Percentiles rank a stretch among this genome's conserved stretches.
phyloP scores from a whole-genome alignment of 805 yeast genomes.

The Pichia californica region DNA sequence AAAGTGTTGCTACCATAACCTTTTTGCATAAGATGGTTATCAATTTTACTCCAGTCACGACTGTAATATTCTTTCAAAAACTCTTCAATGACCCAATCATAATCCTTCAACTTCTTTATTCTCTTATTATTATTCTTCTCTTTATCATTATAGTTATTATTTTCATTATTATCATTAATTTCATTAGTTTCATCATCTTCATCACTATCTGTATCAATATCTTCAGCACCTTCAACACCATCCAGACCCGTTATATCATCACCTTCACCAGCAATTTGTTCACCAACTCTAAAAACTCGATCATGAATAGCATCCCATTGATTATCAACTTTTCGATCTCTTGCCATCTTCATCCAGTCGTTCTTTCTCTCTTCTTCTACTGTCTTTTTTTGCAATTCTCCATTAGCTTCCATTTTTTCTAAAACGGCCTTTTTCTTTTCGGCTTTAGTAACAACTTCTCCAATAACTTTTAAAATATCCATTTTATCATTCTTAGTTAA shows the following conservation, averaged over 20 bases:
- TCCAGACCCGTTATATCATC: constrained; percentile 17
- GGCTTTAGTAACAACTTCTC: constrained; percentile 33
- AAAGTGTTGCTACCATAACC: not conserved
- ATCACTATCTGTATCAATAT: not conserved
- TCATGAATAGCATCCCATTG: constrained; percentile 43
- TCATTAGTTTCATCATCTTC: not conserved
- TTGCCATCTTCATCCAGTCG: constrained; percentile 19
- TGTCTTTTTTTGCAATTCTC: not conserved
- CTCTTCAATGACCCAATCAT: not conserved
- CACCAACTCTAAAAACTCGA: constrained; percentile 19
- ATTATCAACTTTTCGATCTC: constrained; percentile 23
- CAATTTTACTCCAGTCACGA: constrained; percentile 1
- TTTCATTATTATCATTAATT: not conserved
- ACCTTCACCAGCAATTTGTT: constrained; percentile 1
- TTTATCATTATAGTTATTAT: not conserved
- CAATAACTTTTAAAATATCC: constrained; percentile 35
- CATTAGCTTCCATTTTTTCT: constrained; percentile 25
- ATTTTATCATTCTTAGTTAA: constrained; percentile 8
- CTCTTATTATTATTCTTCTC: not conserved
- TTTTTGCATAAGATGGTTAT: not conserved
- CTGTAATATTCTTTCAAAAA: not conserved
- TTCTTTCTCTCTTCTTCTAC: constrained; percentile 12
- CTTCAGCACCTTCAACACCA: not conserved
- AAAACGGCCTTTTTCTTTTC: constrained; percentile 34
- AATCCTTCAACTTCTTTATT: constrained; percentile 2